Evolutionary conservation across 768 basidiomycete genomes (phyloP).

Genomic region (Tulasnella sp.): DNA sequence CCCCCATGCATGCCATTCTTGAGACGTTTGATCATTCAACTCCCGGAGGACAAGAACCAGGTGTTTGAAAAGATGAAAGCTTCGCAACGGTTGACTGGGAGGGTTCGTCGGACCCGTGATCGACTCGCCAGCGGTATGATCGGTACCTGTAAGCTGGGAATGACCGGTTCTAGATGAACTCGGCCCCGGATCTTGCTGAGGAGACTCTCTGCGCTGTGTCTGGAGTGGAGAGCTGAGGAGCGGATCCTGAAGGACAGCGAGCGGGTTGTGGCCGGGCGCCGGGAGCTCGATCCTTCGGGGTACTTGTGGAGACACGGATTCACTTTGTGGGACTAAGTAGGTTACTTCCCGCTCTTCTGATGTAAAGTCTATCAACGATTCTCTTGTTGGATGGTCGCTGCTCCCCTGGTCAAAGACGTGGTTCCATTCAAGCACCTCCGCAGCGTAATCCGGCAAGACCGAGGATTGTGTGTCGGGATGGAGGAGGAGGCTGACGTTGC

Average conservation of each 20-base stretch:
- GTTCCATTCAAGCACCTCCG: background rate
- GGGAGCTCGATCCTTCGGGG: background rate
- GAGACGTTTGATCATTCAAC: background rate
- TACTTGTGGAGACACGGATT: background rate
- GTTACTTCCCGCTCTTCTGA: background rate
- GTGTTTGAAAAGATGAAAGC: background rate
- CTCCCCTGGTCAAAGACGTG: background rate
- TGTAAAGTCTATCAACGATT: background rate
- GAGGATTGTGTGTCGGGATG: background rate
- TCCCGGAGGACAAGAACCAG: background rate
- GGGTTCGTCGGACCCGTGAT: background rate
- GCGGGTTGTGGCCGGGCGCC: background rate
- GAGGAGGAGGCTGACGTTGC: background rate
- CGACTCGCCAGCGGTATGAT: background rate
- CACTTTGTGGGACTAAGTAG: background rate
- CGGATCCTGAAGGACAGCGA: background rate
- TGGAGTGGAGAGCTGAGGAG: background rate
- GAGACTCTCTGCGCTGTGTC: background rate
- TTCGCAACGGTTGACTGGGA: background rate
- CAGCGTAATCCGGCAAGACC: background rate
- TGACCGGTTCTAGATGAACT: background rate
- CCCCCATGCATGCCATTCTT: conserved; percentile 10
- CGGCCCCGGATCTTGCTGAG: background rate
- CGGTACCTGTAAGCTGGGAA: background rate
- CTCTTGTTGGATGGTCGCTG: background rate